phyloP scores from a whole-genome alignment of 495 filamentous ascomycete species.

The Barbatosphaeria neglecta region DNA sequence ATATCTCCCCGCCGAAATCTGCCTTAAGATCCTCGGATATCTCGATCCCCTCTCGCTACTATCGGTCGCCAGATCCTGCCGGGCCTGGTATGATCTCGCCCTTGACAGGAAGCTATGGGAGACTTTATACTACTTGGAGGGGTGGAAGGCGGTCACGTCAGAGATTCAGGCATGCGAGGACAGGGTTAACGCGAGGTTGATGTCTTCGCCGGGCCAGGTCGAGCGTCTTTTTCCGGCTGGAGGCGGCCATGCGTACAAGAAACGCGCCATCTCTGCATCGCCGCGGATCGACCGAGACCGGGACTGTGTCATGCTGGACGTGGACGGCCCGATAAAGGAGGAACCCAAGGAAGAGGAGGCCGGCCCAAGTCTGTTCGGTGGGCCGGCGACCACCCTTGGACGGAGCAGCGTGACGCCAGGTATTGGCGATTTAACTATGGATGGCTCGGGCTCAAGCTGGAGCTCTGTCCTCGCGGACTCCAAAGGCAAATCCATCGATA shows the following conservation, averaged over 20 bases:
- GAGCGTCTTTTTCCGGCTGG: conserved; percentile 21
- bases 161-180: conserved; percentile 61
- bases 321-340: conserved; percentile 11
- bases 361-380: conserved; percentile 24
- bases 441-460: conserved; percentile 4
- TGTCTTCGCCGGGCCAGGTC: conserved; percentile 10
- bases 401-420: conserved; percentile 4
- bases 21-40: conserved; percentile 76
- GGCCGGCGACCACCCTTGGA: conserved; percentile 3
- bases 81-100: conserved; percentile 71
- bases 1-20: conserved; percentile 78
- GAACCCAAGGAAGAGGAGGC: conserved; percentile 17
- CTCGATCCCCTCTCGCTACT: conserved; percentile 67
- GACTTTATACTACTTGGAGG: conserved; percentile 66
- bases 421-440: conserved; percentile 9
- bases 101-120: conserved; percentile 80
- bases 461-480: neutral
- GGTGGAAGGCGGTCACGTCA: conserved; percentile 61
- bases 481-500: conserved; percentile 10
- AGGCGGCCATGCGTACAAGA: conserved; percentile 31
- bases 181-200: conserved; percentile 25
- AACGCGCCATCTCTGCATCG: conserved; percentile 29
- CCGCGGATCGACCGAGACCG: conserved; percentile 25
- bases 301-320: conserved; percentile 35
- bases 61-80: conserved; percentile 63